Percentiles rank a stretch among this genome's conserved stretches.
Conservation (phyloP, 2,329 filamentous ascomycete genomes). For the Xenosphaeropsis pyriputrescens region DNA sequence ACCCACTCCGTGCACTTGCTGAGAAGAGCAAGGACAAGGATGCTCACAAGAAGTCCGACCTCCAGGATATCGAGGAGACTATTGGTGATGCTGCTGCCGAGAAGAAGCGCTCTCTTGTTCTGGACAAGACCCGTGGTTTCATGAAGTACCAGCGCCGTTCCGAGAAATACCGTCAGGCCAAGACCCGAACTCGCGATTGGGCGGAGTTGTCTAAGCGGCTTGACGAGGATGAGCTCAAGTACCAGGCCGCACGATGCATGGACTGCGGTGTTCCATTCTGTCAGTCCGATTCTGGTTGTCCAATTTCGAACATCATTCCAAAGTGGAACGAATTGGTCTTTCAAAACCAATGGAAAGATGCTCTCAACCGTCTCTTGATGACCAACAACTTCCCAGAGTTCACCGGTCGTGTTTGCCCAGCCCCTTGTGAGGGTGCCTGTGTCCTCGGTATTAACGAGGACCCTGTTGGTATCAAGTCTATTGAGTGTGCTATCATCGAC, state of each 20-base stretch:
- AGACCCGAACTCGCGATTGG: constrained; percentile 84
- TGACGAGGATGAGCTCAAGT: constrained; percentile 90
- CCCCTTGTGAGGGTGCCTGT: constrained; percentile 91
- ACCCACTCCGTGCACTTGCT: constrained; percentile 34
- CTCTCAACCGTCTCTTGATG: constrained; percentile 80
- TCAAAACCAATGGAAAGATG: constrained; percentile 73
- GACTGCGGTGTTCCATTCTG: constrained; percentile 98
- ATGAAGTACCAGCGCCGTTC: constrained; percentile 91
- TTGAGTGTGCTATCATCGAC: constrained; percentile 95
- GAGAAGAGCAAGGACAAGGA: constrained; percentile 45
- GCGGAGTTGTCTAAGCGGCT: constrained; percentile 77
- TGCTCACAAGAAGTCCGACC: constrained; percentile 50
- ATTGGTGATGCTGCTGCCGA: constrained; percentile 71
- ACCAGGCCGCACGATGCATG: constrained; percentile 94
- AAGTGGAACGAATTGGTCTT: constrained; percentile 86
- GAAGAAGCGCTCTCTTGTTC: constrained; percentile 78
- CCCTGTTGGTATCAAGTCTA: constrained; percentile 94
- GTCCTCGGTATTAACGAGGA: constrained; percentile 95
- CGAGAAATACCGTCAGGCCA: constrained; percentile 81
- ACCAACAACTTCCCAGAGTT: constrained; percentile 99
- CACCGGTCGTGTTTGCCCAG: constrained; percentile 90
- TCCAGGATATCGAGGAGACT: constrained; percentile 79
- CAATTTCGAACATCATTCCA: constrained; percentile 94
- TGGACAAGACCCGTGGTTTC: constrained; percentile 97
- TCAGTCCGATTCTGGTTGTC: constrained; percentile 89